Conservation (phyloP, 1,284 basidiomycete species). For the Inonotus obliquus region DNA sequence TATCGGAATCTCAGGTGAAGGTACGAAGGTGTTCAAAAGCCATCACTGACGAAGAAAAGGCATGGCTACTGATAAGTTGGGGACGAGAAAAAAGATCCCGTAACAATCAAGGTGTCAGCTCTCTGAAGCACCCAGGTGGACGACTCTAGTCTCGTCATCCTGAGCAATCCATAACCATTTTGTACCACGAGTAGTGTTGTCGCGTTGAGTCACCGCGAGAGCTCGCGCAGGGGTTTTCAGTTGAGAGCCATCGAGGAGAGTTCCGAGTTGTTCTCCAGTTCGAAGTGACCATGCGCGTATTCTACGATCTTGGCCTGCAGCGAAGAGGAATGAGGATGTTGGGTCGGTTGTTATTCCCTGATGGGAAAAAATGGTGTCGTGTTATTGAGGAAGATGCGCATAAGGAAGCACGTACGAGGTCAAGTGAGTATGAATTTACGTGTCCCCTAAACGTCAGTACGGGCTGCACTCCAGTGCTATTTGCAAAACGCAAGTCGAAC, state of each 20-base stretch:
- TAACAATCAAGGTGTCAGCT: background rate
- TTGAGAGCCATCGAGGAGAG: conserved; percentile 17
- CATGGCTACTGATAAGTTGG: background rate
- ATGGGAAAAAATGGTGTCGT: too few species aligned
- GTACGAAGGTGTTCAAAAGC: too few species aligned
- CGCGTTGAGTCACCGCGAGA: background rate
- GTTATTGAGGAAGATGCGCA: background rate
- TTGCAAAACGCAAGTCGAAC: conserved; percentile 58
- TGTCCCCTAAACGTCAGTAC: conserved; percentile 49
- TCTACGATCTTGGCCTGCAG: conserved; percentile 60
- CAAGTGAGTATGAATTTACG: conserved; percentile 44
- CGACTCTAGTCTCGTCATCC: background rate
- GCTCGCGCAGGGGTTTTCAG: background rate
- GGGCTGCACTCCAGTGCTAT: conserved; percentile 32
- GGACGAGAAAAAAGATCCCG: background rate
- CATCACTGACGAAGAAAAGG: background rate
- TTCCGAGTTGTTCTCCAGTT: conserved; percentile 40
- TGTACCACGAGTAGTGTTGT: background rate
- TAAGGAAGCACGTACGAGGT: conserved; percentile 39
- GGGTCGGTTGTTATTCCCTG: conserved; percentile 61
- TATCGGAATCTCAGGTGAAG: too few species aligned
- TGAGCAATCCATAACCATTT: conserved; percentile 8
- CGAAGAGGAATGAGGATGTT: conserved; percentile 62
- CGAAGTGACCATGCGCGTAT: conserved; percentile 64
- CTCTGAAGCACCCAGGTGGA: background rate